Base-by-base conservation (phyloP, 75 land plant genomes). In the Adiantum capillusveneris region DNA sequence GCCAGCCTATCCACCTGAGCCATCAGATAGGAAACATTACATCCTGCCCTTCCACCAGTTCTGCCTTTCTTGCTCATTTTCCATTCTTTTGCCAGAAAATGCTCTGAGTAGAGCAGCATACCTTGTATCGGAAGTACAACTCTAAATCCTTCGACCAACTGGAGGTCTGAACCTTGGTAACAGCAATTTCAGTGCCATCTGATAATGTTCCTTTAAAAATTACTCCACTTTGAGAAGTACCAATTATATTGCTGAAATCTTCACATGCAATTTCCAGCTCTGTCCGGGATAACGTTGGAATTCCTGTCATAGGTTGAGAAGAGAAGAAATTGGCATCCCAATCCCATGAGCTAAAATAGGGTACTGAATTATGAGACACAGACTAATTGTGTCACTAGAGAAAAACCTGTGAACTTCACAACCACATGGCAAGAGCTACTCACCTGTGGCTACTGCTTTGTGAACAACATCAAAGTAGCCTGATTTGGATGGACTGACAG, bases 161-260 rank as follows among this genome's bases (percentile, higher is more conserved):
- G 5, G 49, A n/a, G 2, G 21, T 20, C 14, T 46, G 14, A 2
- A 20, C 49, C n/a, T 46, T 14, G 31, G 92, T 83, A 9, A 86
- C 98, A 48, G 98, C 98, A 49, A 93, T 79, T 57, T 93, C 98
- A 25, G 76, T 81, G 36, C 94, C 94, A 58, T 73, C 73, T 58
- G 80, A 68, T 45, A 85, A 53, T 59, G 84, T 93, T 29, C 98
- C 98, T 61, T 93, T 93, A 67, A 82, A 92, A 14, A 93, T 79
- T 17, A 83, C 37, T 60, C 79, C 85, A 31, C 83, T 84, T 7
- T 80, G 65, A 11, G 95, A 88, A 25, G 82, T 78, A 34, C 90
- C 98, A 57, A 93, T 93, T 20, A 93, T 89, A 65, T 93, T 93
- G 80, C 98, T 93, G 78, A 93, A 93, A 63, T 93, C 98, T 71